Conservation (phyloP, 2,329 filamentous ascomycete genomes). For the Gnomoniopsis sp. region DNA sequence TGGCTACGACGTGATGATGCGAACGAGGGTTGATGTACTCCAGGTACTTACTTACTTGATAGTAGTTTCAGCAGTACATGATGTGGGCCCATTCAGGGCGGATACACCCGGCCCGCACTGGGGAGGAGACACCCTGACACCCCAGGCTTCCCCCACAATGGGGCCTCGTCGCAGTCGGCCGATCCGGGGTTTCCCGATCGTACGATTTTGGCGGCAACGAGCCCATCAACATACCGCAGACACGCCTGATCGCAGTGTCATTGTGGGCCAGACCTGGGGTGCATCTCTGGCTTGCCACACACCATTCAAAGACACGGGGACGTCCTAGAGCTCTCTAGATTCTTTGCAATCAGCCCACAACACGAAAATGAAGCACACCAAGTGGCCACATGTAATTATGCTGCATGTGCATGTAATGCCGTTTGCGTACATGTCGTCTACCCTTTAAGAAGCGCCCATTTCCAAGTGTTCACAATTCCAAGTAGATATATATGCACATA, state of each 20-base stretch:
- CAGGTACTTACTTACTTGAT: too few species aligned
- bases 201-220: slow-evolving; percentile 16
- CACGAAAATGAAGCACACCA: not conserved
- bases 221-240: not conserved
- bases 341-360: slow-evolving; percentile 18
- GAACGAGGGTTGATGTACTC: too few species aligned
- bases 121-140: too few species aligned
- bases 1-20: too few species aligned
- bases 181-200: slow-evolving; percentile 18
- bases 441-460: not conserved
- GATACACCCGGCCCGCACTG: too few species aligned
- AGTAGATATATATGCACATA: too few species aligned
- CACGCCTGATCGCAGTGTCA: slow-evolving; percentile 14
- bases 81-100: too few species aligned
- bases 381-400: slow-evolving; percentile 1
- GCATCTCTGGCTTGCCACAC: not conserved
- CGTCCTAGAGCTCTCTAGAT: not conserved
- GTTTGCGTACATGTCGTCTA: not conserved
- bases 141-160: too few species aligned
- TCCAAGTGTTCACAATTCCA: not conserved
- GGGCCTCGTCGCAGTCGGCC: slow-evolving; percentile 6
- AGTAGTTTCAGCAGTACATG: too few species aligned
- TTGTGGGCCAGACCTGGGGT: slow-evolving; percentile 16
- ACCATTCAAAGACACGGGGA: slow-evolving; percentile 2
- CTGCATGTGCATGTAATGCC: not conserved